phyloP scores from a whole-genome alignment of 768 basidiomycete genomes.

The Mycena indigotica region DNA sequence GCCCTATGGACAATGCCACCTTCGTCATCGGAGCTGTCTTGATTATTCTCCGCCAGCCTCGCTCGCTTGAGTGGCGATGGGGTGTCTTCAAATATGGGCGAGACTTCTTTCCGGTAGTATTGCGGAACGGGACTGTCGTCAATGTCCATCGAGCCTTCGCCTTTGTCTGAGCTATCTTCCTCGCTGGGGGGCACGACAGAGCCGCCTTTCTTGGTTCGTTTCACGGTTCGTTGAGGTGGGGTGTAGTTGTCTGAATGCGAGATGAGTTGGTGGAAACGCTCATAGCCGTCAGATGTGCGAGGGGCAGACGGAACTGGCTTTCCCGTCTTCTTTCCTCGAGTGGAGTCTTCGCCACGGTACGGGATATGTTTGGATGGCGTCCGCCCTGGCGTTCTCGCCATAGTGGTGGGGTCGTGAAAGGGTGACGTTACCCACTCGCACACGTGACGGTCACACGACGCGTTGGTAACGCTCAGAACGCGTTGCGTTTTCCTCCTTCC shows the following conservation, averaged over 20 bases:
- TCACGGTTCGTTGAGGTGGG: conserved; percentile 60
- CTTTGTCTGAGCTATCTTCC: conserved; percentile 56
- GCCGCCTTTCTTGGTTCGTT: conserved; percentile 53
- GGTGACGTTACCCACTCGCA: not conserved
- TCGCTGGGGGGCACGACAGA: conserved; percentile 38
- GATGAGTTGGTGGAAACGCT: conserved; percentile 76
- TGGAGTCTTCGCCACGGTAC: conserved; percentile 75
- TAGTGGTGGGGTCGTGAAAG: no score
- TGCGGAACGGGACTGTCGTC: conserved; percentile 34
- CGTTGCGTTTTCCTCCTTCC: not conserved
- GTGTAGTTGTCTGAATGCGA: conserved; percentile 58
- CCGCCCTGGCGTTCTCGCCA: not conserved
- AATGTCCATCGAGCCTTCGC: conserved; percentile 79
- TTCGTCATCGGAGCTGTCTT: conserved; percentile 27
- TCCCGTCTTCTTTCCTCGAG: conserved; percentile 81
- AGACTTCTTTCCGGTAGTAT: not conserved
- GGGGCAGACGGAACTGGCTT: conserved; percentile 68
- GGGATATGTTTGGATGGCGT: conserved; percentile 54
- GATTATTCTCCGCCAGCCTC: conserved; percentile 27
- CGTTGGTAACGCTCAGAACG: no score
- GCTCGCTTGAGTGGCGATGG: conserved; percentile 57
- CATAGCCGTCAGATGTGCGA: conserved; percentile 79
- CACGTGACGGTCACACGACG: not conserved
- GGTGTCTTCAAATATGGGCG: conserved; percentile 50
- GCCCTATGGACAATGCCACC: conserved; percentile 47